Evolutionary conservation across 768 basidiomycete species (phyloP), one percentile per base, ranked within the genome.

Genomic region (Pleurotus tuoliensis): DNA sequence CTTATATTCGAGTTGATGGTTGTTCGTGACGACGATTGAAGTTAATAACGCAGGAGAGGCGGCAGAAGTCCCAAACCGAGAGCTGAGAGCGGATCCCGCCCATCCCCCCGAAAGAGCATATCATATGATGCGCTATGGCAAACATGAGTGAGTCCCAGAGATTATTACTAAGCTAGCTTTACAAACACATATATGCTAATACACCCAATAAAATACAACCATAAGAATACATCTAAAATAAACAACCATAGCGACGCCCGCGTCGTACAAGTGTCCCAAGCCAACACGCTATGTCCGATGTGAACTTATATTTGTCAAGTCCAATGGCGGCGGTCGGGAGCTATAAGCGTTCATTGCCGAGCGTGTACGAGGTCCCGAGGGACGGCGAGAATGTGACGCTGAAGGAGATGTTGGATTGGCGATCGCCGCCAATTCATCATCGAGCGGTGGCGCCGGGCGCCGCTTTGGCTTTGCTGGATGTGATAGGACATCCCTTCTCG

Each of bases 401-500:
- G 66, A 59, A 16, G 65, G 54, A 5, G 60, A 55, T 27, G 53
- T 46, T 37, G 61, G 60, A 47, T 62, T 56, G n/a, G 59, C 58
- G 15, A 60, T 58, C 18, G 61, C 58, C 38, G 60, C 47, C 5
- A 60, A 27, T 53, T 53, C 51, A 34, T 45, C 47, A 53, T 58
- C 62, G 39, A 43, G 57, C 54, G 24, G 56, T 22, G 56, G 59
- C 34, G 37, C 51, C 37, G 52, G 59, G 24, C 13, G 63, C 56
- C 66, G 66, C 58, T 73, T 72, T 27, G 61, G 56, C 40, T 65
- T 69, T 48, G 56, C 47, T 8, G 72, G 68, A 45, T 65, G 71
- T 15, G 69, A 64, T 20, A 73, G 63, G 12, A 71, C 68, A 59
- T 83, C 75, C 9, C 64, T 61, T 18, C 78, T 76, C 38, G 82